These are phyloP conservation scores for Eucalyptus camaldulensis DNA, from an alignment of 345 rosid genomes.

Conservation along the genomic window DNA sequence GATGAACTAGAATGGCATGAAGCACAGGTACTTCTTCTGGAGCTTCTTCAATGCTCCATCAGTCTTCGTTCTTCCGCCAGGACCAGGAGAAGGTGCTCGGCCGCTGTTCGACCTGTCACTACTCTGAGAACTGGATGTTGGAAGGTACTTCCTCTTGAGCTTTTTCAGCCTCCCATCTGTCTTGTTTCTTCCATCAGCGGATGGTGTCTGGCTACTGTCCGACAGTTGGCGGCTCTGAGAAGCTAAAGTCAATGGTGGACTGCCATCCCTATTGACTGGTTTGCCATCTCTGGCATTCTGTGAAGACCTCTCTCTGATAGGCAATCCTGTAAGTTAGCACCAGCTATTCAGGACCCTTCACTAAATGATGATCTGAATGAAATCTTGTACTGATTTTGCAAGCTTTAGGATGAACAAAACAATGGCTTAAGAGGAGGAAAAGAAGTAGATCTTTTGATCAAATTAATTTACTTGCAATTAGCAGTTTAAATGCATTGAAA, in stretches of 20 bases:
- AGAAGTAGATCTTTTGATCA: not conserved
- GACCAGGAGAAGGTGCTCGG: not conserved
- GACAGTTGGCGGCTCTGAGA: not conserved
- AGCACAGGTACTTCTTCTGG: constrained; percentile 10
- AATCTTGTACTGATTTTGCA: not conserved
- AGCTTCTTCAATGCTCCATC: not conserved
- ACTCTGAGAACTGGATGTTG: not conserved
- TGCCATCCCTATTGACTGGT: not conserved
- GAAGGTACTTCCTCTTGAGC: not conserved
- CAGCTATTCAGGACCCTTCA: not conserved
- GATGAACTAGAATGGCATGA: constrained; percentile 19
- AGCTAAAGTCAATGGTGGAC: not conserved
- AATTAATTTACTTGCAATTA: not conserved
- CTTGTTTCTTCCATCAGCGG: constrained; percentile 1
- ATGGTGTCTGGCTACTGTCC: not conserved
- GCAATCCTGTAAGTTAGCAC: not conserved
- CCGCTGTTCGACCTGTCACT: not conserved
- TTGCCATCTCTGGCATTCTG: not conserved
- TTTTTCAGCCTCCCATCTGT: constrained; percentile 7
- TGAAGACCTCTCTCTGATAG: not conserved
- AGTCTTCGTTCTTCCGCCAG: not conserved
- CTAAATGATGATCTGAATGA: not conserved
- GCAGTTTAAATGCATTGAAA: not conserved
- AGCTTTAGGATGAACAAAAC: not conserved
- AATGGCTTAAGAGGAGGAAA: not conserved